Percentiles rank a stretch among this genome's conserved stretches.
phyloP scores from a whole-genome alignment of 1,139 yeast genomes.

The Sugiyamaella japonica region DNA sequence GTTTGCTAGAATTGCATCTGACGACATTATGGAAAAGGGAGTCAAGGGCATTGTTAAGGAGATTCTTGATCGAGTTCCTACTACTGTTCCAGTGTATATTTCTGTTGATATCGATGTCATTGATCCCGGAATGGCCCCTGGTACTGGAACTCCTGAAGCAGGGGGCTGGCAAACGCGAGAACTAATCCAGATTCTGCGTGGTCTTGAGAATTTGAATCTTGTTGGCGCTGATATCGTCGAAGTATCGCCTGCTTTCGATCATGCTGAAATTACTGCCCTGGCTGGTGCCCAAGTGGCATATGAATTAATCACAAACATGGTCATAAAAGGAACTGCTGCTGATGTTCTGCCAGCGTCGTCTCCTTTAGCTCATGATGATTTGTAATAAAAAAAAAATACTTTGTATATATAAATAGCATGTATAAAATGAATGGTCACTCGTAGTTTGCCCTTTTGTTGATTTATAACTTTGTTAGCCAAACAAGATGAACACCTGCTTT shows the following conservation, averaged over 20 bases:
- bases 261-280: conserved; percentile 68
- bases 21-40: conserved; percentile 60
- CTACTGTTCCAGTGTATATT: conserved; percentile 65
- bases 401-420: background rate
- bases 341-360: conserved; percentile 14
- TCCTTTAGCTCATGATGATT: conserved; percentile 22
- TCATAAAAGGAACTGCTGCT: conserved; percentile 24
- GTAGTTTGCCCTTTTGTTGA: background rate
- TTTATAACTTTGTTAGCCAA: conserved; percentile 21
- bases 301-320: conserved; percentile 34
- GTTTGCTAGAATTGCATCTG: conserved; percentile 64
- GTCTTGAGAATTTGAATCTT: conserved; percentile 56
- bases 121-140: conserved; percentile 80
- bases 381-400: conserved; percentile 10
- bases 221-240: conserved; percentile 83
- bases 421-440: background rate
- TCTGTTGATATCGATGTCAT: conserved; percentile 77
- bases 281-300: conserved; percentile 74
- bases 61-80: conserved; percentile 51
- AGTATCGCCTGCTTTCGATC: conserved; percentile 74
- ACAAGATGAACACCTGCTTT: conserved; percentile 27
- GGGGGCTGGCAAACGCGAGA: conserved; percentile 82
- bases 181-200: conserved; percentile 59
- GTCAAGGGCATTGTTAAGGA: conserved; percentile 52
- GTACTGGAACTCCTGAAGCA: conserved; percentile 81